phyloP scores from a whole-genome alignment of 768 basidiomycete genomes.

The Tylopilus intermedius region DNA sequence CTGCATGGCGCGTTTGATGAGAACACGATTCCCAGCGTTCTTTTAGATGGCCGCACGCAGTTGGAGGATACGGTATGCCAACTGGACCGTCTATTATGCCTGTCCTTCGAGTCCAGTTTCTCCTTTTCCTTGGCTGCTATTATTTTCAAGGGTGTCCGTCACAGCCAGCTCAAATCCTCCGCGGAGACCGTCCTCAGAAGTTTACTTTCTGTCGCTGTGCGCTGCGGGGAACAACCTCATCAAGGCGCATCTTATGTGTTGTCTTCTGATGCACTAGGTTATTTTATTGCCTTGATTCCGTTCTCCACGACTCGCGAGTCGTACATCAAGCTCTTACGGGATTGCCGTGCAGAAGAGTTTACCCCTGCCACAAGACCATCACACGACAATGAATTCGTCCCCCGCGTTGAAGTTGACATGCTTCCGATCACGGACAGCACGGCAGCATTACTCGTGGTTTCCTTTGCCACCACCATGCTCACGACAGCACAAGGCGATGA shows the following conservation, averaged over 20 bases:
- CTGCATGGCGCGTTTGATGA: slow-evolving; percentile 53
- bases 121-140: slow-evolving; percentile 79
- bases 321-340: slow-evolving; percentile 58
- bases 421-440: slow-evolving; percentile 59
- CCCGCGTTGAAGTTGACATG: slow-evolving; percentile 50
- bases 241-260: slow-evolving; percentile 44
- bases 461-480: slow-evolving; percentile 73
- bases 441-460: slow-evolving; percentile 66
- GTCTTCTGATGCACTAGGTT: slow-evolving; percentile 60
- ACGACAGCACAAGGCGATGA: slow-evolving; percentile 74
- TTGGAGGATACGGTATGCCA: slow-evolving; percentile 68
- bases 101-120: slow-evolving; percentile 76
- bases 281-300: slow-evolving; percentile 75
- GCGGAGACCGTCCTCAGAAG: slow-evolving; percentile 60
- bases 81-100: slow-evolving; percentile 64
- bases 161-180: slow-evolving; percentile 55
- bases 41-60: slow-evolving; percentile 59
- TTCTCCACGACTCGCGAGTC: slow-evolving; percentile 53
- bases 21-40: slow-evolving; percentile 46
- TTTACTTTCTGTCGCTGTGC: slow-evolving; percentile 57
- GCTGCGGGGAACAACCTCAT: slow-evolving; percentile 32
- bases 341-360: slow-evolving; percentile 52
- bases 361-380: slow-evolving; percentile 35
- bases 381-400: slow-evolving; percentile 43
- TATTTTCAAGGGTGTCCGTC: slow-evolving; percentile 83